Conservation (phyloP, 2,329 filamentous ascomycete genomes). For the Westerdykella sp. region DNA sequence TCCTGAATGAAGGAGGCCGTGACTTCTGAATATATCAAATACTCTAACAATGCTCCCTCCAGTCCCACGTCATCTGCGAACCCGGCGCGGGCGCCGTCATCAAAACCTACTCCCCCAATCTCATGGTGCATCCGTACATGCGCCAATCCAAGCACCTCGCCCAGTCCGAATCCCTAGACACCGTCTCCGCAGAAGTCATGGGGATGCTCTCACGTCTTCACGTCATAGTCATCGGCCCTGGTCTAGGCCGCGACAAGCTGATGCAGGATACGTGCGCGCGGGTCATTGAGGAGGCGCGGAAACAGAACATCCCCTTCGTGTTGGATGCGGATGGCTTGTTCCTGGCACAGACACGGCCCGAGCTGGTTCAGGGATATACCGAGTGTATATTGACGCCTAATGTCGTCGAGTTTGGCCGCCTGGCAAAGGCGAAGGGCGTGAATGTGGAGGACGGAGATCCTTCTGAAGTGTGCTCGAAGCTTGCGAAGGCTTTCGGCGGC, state of each 20-base stretch:
- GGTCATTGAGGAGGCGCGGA: constrained; percentile 72
- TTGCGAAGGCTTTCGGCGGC: constrained; percentile 73
- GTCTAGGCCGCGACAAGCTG: constrained; percentile 78
- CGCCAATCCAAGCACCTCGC: constrained; percentile 61
- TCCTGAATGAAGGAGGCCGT: not conserved
- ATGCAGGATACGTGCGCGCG: constrained; percentile 82
- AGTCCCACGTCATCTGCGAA: constrained; percentile 95
- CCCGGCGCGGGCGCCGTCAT: constrained; percentile 77
- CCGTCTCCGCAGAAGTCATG: constrained; percentile 63
- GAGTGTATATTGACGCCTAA: constrained; percentile 91
- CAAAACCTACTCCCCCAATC: constrained; percentile 94
- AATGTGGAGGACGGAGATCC: constrained; percentile 50
- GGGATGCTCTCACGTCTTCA: constrained; percentile 81
- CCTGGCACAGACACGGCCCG: constrained; percentile 68
- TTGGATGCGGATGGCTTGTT: constrained; percentile 86
- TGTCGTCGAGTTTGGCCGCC: constrained; percentile 79
- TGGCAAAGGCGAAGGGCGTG: constrained; percentile 70
- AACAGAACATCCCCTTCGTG: constrained; percentile 69
- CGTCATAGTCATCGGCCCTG: constrained; percentile 87
- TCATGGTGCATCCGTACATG: constrained; percentile 98
- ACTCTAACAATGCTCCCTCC: constrained; percentile 8
- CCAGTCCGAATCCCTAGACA: constrained; percentile 52
- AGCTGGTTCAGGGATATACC: constrained; percentile 71
- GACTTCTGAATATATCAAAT: not conserved
- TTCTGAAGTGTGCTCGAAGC: constrained; percentile 56